Evolutionary conservation across 2,329 filamentous ascomycete species (phyloP).

Genomic region (Metarhizium rileyi): DNA sequence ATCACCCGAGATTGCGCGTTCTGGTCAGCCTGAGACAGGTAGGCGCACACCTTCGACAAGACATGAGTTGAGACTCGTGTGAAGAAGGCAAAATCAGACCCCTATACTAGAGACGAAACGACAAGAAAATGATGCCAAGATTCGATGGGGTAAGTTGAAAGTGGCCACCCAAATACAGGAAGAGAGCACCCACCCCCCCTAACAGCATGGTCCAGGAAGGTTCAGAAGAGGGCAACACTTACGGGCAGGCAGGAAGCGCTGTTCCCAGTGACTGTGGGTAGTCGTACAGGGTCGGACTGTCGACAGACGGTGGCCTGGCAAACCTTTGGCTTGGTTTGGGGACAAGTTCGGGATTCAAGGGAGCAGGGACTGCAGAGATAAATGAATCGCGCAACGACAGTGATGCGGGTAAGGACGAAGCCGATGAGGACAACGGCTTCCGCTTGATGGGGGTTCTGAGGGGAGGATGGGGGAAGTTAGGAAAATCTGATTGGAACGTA

Average conservation of each 20-base stretch:
- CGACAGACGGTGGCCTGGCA: conserved; percentile 43
- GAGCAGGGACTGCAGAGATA: conserved; percentile 7
- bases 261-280: conserved; percentile 29
- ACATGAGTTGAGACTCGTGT: not conserved
- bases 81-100: not conserved
- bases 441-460: conserved; percentile 37
- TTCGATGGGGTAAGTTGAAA: not conserved
- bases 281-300: conserved; percentile 54
- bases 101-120: no score
- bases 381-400: conserved; percentile 12
- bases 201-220: not conserved
- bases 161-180: not conserved
- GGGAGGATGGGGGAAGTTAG: conserved; percentile 10
- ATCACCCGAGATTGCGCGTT: not conserved
- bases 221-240: conserved; percentile 12
- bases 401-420: conserved; percentile 38
- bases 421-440: conserved; percentile 50
- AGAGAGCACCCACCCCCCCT: not conserved
- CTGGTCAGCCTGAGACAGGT: not conserved
- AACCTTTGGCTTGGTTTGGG: conserved; percentile 41
- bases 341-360: conserved; percentile 28
- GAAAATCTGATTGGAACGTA: conserved; percentile 6
- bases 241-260: conserved; percentile 14
- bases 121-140: not conserved
- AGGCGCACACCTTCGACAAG: not conserved